These are phyloP conservation scores for Rosa multiflora DNA, from an alignment of 306 rosid genomes.

Conservation along the genomic window DNA sequence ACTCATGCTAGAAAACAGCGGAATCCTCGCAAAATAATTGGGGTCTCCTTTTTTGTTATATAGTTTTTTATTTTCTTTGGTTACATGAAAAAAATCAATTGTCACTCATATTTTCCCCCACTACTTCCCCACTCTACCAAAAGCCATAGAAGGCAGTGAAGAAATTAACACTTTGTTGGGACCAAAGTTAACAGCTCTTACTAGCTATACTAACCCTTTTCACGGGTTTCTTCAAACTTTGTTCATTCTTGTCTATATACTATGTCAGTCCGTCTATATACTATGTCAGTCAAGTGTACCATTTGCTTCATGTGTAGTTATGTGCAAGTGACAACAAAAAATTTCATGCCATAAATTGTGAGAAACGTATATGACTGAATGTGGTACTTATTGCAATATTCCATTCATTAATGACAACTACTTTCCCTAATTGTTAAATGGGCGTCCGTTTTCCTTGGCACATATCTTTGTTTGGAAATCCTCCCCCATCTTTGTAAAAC, in stretches of 20 bases:
- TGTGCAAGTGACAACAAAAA: background rate
- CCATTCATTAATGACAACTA: background rate
- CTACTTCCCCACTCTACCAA: constrained; percentile 1
- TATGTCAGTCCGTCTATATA: background rate
- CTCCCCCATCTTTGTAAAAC: no score
- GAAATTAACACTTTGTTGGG: background rate
- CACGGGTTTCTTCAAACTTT: constrained; percentile 13
- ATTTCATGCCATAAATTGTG: background rate
- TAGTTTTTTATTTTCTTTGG: background rate
- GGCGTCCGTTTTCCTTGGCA: background rate
- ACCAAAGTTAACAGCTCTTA: background rate
- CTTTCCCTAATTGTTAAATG: background rate
- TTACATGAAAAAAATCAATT: background rate
- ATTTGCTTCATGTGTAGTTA: background rate
- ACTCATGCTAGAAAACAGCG: constrained; percentile 18
- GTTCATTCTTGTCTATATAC: background rate
- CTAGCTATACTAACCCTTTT: background rate
- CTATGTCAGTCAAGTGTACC: background rate
- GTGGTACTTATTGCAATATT: background rate
- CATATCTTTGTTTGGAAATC: no score
- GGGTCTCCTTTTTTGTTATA: background rate
- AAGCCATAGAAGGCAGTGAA: background rate
- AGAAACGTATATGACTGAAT: background rate
- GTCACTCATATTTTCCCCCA: background rate
- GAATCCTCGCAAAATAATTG: constrained; percentile 32